Conservation (phyloP, 495 filamentous ascomycete genomes). For the Daldinia concentrica region DNA sequence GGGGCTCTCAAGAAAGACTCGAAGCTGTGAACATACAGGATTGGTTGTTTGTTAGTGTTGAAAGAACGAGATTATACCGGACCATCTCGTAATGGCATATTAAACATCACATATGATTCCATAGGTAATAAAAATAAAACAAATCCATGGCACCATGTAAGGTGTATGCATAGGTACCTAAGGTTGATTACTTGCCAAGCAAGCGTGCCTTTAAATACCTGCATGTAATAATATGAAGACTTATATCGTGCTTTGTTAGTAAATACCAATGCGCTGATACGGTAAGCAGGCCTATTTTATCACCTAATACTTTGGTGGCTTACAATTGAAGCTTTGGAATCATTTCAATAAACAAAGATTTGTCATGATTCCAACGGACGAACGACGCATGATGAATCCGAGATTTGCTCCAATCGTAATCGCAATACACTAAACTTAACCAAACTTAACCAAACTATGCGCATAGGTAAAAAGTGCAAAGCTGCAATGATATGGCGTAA, state of each 20-base stretch:
- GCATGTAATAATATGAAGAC: neutral
- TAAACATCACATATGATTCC: neutral
- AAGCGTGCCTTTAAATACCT: neutral
- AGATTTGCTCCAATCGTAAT: slow-evolving; percentile 22
- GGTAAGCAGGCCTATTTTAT: slow-evolving; percentile 1
- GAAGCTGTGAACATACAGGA: slow-evolving; percentile 28
- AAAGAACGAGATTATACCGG: too few relatives aligned
- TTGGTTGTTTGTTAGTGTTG: neutral
- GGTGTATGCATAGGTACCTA: too few relatives aligned
- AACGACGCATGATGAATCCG: neutral
- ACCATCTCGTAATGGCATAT: neutral
- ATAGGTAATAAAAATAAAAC: neutral
- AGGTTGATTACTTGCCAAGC: neutral
- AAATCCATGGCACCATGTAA: too few relatives aligned
- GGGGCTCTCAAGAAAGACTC: slow-evolving; percentile 33
- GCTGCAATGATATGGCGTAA: slow-evolving; percentile 21
- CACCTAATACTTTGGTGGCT: slow-evolving; percentile 2
- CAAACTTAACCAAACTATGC: slow-evolving; percentile 1
- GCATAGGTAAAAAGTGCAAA: neutral
- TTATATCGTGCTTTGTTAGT: slow-evolving; percentile 4
- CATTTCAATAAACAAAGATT: slow-evolving; percentile 9
- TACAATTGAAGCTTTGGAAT: slow-evolving; percentile 12
- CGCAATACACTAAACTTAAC: slow-evolving; percentile 14
- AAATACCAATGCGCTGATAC: neutral
- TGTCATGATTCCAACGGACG: slow-evolving; percentile 4